Evolutionary conservation across 2,329 filamentous ascomycete species (phyloP).

Genomic region (Neofusicoccum parvum): DNA sequence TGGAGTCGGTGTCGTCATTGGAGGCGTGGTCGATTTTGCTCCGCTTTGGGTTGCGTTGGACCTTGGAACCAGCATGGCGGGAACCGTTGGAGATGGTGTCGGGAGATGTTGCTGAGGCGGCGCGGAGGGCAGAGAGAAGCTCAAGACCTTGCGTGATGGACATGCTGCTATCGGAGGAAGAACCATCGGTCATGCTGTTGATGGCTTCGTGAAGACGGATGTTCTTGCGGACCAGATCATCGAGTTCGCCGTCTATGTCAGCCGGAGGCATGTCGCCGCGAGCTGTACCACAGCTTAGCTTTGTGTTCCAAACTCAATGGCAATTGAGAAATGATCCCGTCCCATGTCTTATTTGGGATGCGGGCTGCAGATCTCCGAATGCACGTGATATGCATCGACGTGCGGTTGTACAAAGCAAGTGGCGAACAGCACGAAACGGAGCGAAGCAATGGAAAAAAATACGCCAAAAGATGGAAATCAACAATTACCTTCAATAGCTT

Average conservation of each 20-base stretch:
- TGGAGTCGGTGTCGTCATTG: constrained; percentile 40
- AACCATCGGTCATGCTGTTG: constrained; percentile 45
- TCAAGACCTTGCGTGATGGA: constrained; percentile 45
- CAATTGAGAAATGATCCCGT: neutral
- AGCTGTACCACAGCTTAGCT: constrained; percentile 28
- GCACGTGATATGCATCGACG: neutral
- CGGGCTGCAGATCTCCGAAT: too few relatives aligned
- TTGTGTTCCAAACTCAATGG: neutral
- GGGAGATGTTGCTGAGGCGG: constrained; percentile 24
- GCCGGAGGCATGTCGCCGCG: constrained; percentile 39
- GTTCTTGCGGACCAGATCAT: constrained; percentile 50
- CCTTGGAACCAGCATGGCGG: constrained; percentile 40
- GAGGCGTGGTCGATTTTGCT: constrained; percentile 37
- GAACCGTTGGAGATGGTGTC: constrained; percentile 45
- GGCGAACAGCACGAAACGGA: neutral
- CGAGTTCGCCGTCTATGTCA: constrained; percentile 49
- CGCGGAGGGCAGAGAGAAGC: constrained; percentile 50
- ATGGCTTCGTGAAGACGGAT: constrained; percentile 52
- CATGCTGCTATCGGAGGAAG: constrained; percentile 45
- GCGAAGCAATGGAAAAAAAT: neutral
- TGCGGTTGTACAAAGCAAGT: neutral
- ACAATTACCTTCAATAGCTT: constrained; percentile 15
- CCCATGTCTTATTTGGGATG: too few relatives aligned
- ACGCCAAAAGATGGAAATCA: neutral
- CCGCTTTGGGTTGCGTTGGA: constrained; percentile 39